Percentiles rank a stretch among this genome's conserved stretches.
Conservation (phyloP, 495 filamentous ascomycete genomes). For the Hypoxylon fuscum region DNA sequence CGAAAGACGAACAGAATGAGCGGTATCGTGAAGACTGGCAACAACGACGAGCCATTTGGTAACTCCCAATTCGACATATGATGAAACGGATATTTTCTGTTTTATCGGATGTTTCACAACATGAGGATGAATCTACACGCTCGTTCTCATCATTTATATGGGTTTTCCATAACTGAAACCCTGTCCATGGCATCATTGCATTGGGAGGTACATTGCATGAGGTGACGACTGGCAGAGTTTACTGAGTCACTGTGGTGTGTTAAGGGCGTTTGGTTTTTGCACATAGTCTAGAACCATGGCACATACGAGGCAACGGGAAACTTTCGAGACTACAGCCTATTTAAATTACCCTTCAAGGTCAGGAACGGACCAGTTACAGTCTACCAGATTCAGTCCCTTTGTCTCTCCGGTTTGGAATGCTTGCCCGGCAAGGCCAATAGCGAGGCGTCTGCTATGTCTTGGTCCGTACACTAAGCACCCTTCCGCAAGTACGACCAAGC, state of each 20-base stretch:
- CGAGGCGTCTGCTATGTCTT: slow-evolving; percentile 4
- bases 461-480: slow-evolving; percentile 1
- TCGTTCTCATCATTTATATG: slow-evolving; percentile 28
- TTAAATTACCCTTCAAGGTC: slow-evolving; percentile 25
- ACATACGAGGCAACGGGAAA: slow-evolving; percentile 40
- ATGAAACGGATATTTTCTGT: slow-evolving; percentile 32
- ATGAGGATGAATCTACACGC: slow-evolving; percentile 17
- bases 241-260: slow-evolving; percentile 37
- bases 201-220: slow-evolving; percentile 48
- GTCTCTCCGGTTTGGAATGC: slow-evolving; percentile 32
- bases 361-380: slow-evolving; percentile 25
- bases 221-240: slow-evolving; percentile 38
- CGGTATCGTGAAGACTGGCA: slow-evolving; percentile 71
- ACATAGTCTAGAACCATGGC: slow-evolving; percentile 45
- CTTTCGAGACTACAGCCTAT: slow-evolving; percentile 29
- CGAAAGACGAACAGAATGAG: slow-evolving; percentile 71
- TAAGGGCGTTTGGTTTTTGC: slow-evolving; percentile 44
- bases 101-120: slow-evolving; percentile 26
- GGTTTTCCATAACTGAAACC: slow-evolving; percentile 34
- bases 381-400: slow-evolving; percentile 21
- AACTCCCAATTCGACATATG: slow-evolving; percentile 73
- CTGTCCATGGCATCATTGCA: slow-evolving; percentile 45
- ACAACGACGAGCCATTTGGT: slow-evolving; percentile 78
- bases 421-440: slow-evolving; percentile 15
- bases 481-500: slow-evolving; percentile 8